Evolutionary conservation across 2,329 filamentous ascomycete genomes (phyloP).

Genomic region (Xylariaceae sp.): DNA sequence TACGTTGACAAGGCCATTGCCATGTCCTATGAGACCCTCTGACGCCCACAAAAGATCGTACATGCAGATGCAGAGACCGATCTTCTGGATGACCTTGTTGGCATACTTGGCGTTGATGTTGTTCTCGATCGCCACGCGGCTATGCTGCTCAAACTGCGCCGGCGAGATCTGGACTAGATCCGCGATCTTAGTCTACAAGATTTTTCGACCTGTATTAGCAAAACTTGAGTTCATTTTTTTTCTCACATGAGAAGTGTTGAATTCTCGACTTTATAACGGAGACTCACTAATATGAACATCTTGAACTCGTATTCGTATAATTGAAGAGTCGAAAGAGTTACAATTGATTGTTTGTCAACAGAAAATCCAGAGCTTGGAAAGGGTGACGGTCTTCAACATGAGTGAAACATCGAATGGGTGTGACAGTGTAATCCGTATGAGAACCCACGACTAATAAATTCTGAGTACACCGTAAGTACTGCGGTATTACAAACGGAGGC

Average conservation of each 20-base stretch:
- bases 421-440: too few species aligned
- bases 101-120: conserved; percentile 96
- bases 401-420: too few species aligned
- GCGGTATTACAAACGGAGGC: too few species aligned
- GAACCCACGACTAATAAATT: too few species aligned
- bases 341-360: not conserved
- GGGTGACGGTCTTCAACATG: too few species aligned
- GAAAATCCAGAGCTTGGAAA: too few species aligned
- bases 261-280: too few species aligned
- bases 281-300: conserved; percentile 23
- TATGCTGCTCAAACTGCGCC: conserved; percentile 79
- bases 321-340: not conserved
- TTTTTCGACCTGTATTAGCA: conserved; percentile 5
- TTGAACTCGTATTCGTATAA: not conserved
- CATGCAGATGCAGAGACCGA: conserved; percentile 88
- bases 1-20: conserved; percentile 86
- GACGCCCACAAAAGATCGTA: conserved; percentile 87
- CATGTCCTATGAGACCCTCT: conserved; percentile 90
- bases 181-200: conserved; percentile 74
- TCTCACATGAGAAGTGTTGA: too few species aligned
- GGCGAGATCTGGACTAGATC: conserved; percentile 92
- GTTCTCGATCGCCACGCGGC: conserved; percentile 82
- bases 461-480: too few species aligned
- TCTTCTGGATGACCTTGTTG: conserved; percentile 85
- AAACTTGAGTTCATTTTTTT: not conserved